Base-by-base conservation (phyloP, 257 asterid species). In the Primulina eburnea region DNA sequence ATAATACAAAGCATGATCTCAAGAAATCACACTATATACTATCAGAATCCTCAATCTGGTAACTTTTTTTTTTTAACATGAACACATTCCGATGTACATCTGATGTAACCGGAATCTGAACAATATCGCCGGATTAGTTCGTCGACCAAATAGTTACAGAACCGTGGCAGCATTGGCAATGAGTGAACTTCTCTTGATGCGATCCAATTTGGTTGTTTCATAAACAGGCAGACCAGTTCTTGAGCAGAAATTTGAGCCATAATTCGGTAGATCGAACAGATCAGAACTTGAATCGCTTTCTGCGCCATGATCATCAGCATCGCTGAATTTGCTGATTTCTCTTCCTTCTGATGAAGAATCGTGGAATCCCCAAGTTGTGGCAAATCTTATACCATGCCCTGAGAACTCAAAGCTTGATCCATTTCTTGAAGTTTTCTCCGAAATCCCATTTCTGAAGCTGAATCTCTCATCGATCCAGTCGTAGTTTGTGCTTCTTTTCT, bases 281-380 rank as follows among this genome's bases (percentile, higher is more conserved):
- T 92, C 98, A 66, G 96, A 90, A 67, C 97, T 92, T 9, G 98
- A 87, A 81, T 90, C 96, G 65, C 88, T 84, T 20, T 90, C 97
- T 0, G 64, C 92, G 0, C 83, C 95, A 58, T 55, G 71, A 47
- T 47, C 55, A 14, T 47, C 55, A 11, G 14, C 52, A 40, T 40
- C 52, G 52, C 74, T 71, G 66, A 76, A 74, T 53, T 82, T 82
- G 73, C 57, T 77, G 76, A 83, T 77, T 4, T 64, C 78, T 34
- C 72, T 74, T 17, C 72, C 71, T 60, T 67, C 83, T 5, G 64
- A 33, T 43, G 62, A 35, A 17, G 66, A 73, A 16, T 68, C 73
- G 9, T 26, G 82, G 21, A 47, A 73, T 76, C 87, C 74, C 2
- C 63, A 71, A 0, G 73, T 28, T 10, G 59, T 63, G 63, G 43